Conservation (phyloP, 2,329 filamentous ascomycete genomes). For the Fusarium albidum region DNA sequence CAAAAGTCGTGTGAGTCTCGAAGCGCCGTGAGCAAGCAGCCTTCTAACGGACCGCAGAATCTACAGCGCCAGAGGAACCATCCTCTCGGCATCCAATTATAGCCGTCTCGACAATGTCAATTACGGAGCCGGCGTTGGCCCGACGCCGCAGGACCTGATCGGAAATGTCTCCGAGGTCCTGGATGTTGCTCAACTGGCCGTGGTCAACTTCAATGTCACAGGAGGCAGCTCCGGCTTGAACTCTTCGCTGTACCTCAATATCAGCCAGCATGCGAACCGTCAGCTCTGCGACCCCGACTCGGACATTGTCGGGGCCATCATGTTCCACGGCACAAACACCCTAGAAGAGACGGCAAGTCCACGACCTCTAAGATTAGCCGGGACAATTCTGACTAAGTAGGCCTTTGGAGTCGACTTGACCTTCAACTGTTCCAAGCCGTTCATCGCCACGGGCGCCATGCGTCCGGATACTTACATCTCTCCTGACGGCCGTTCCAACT, state of each 20-base stretch:
- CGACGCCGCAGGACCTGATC: slow-evolving; percentile 40
- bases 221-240: slow-evolving; percentile 44
- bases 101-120: slow-evolving; percentile 45
- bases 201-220: slow-evolving; percentile 36
- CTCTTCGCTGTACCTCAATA: slow-evolving; percentile 45
- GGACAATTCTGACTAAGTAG: not conserved
- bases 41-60: slow-evolving; percentile 3
- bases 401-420: slow-evolving; percentile 27
- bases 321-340: slow-evolving; percentile 60
- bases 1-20: slow-evolving; percentile 39
- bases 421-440: slow-evolving; percentile 32
- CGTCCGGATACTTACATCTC: slow-evolving; percentile 23
- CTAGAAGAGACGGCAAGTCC: slow-evolving; percentile 57
- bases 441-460: slow-evolving; percentile 25
- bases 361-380: too few species aligned
- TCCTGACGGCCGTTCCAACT: slow-evolving; percentile 25
- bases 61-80: slow-evolving; percentile 41
- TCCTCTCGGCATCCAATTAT: slow-evolving; percentile 46
- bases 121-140: slow-evolving; percentile 40
- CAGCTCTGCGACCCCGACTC: slow-evolving; percentile 43
- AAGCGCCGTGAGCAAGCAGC: slow-evolving; percentile 1
- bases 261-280: slow-evolving; percentile 42
- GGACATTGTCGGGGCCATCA: slow-evolving; percentile 41
- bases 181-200: slow-evolving; percentile 42
- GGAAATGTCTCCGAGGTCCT: slow-evolving; percentile 44